Evolutionary conservation across 1,284 basidiomycete species (phyloP).

Genomic region (Austroboletus niveus): DNA sequence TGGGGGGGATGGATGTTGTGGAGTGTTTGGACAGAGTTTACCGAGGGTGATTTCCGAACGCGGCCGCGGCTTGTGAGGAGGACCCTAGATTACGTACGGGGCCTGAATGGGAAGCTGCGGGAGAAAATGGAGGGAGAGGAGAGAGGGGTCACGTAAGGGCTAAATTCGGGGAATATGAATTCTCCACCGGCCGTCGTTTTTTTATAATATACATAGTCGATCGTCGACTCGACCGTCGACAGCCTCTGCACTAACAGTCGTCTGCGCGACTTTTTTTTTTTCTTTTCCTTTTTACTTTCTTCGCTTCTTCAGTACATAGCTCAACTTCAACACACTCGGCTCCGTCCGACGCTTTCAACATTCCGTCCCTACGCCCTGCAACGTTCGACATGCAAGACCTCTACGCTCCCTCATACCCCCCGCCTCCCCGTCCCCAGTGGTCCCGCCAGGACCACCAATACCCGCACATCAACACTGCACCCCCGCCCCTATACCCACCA

Average conservation of each 20-base stretch:
- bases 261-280: constrained; percentile 29
- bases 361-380: constrained; percentile 35
- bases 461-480: constrained; percentile 33
- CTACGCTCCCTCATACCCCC: constrained; percentile 60
- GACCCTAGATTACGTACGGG: constrained; percentile 36
- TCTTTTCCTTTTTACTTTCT: constrained; percentile 2
- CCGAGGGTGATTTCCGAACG: constrained; percentile 41
- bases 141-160: constrained; percentile 31
- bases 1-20: constrained; percentile 19
- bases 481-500: constrained; percentile 44
- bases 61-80: constrained; percentile 33
- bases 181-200: constrained; percentile 38
- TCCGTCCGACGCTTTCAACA: constrained; percentile 34
- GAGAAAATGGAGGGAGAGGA: constrained; percentile 32
- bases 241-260: constrained; percentile 14
- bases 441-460: constrained; percentile 34
- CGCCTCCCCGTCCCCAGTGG: constrained; percentile 33
- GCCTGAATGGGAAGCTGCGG: constrained; percentile 31
- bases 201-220: constrained; percentile 39
- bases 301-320: constrained; percentile 32
- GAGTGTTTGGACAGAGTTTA: constrained; percentile 33
- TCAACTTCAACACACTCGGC: constrained; percentile 18
- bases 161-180: constrained; percentile 40
- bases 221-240: constrained; percentile 31
- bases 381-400: constrained; percentile 52